These are phyloP conservation scores for Ganoderma boninense DNA, from an alignment of 1,284 basidiomycete species.

Conservation along the genomic window DNA sequence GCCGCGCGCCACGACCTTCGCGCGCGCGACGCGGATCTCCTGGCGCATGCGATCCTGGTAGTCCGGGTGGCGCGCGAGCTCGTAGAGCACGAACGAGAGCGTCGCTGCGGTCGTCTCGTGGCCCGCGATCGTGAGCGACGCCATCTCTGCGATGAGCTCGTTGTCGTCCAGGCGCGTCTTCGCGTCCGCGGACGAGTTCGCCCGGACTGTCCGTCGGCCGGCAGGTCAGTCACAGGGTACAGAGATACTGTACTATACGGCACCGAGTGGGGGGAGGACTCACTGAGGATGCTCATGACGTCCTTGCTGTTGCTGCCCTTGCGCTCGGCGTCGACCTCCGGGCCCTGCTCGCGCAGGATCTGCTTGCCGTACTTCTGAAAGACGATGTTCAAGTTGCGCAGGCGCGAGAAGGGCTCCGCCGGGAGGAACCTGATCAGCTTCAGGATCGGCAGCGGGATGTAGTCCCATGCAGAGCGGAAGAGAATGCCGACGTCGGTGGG, in stretches of 20 bases:
- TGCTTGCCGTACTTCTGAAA: constrained; percentile 32
- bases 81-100: constrained; percentile 40
- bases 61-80: constrained; percentile 40
- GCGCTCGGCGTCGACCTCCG: constrained; percentile 11
- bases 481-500: constrained; percentile 29
- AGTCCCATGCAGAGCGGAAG: constrained; percentile 36
- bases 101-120: constrained; percentile 38
- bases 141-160: constrained; percentile 60
- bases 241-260: too few relatives aligned
- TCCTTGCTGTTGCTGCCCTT: constrained; percentile 38
- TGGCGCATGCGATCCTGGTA: constrained; percentile 38
- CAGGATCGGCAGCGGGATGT: constrained; percentile 35
- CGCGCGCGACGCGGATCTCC: constrained; percentile 39
- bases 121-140: constrained; percentile 43
- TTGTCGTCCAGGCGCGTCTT: constrained; percentile 54
- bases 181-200: constrained; percentile 56
- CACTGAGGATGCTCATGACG: constrained; percentile 51
- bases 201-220: constrained; percentile 50
- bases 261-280: constrained; percentile 8
- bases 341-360: constrained; percentile 31
- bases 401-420: constrained; percentile 35
- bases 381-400: constrained; percentile 32
- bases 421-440: constrained; percentile 38
- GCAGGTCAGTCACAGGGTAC: too few relatives aligned
- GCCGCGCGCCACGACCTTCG: constrained; percentile 31